phyloP scores from a whole-genome alignment of 2,329 filamentous ascomycete genomes.

The Lomentospora prolificans region DNA sequence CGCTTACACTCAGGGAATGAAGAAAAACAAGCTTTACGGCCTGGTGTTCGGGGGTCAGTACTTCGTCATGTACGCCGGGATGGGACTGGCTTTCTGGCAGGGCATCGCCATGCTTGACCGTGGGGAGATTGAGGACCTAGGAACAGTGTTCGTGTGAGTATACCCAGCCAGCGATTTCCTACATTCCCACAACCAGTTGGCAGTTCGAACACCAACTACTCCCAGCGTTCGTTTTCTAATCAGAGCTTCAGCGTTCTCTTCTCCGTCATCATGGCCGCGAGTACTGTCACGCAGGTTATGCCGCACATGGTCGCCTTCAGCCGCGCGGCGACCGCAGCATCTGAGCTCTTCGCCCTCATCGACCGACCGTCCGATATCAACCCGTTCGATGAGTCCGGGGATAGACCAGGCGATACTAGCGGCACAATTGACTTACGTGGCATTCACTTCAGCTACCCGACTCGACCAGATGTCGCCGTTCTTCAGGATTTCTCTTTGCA shows the following conservation, averaged over 20 bases:
- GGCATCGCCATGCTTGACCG: conserved; percentile 34
- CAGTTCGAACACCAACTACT: background rate
- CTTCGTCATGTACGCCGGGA: conserved; percentile 37
- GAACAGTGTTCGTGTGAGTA: conserved; percentile 35
- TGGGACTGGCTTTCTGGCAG: conserved; percentile 41
- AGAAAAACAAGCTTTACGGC: conserved; percentile 32
- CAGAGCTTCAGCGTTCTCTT: conserved; percentile 29
- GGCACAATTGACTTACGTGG: conserved; percentile 37
- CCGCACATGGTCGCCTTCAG: conserved; percentile 35
- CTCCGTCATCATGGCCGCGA: conserved; percentile 34
- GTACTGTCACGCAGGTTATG: conserved; percentile 33
- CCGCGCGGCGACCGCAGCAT: conserved; percentile 35
- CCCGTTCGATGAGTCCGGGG: conserved; percentile 28
- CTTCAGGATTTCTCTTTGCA: conserved; percentile 30
- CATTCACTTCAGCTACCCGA: conserved; percentile 47
- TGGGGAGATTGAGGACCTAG: conserved; percentile 33
- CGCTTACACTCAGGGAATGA: conserved; percentile 27
- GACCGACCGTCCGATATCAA: conserved; percentile 34
- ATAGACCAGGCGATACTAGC: conserved; percentile 14
- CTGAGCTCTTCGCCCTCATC: conserved; percentile 36
- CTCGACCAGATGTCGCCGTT: conserved; percentile 39
- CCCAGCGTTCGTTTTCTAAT: background rate
- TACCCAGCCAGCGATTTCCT: background rate
- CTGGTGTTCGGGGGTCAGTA: conserved; percentile 34
- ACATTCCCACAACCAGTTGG: background rate